Evolutionary conservation across 2,329 filamentous ascomycete species (phyloP).

Genomic region (Parascedosporium putredinis): DNA sequence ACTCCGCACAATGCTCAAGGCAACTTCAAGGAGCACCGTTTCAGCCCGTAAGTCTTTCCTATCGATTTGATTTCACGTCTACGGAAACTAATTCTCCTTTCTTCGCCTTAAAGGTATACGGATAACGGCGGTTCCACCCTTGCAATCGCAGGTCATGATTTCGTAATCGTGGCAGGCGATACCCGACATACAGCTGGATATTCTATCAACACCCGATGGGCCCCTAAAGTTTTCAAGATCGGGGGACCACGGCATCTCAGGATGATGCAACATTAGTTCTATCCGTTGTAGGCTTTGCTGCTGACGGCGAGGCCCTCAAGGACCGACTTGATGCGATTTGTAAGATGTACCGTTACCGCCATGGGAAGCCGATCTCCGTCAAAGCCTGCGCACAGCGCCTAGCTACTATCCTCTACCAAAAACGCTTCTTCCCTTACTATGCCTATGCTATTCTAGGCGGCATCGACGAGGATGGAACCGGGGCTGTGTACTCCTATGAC

Average conservation of each 20-base stretch:
- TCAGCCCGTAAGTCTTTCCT: slow-evolving; percentile 66
- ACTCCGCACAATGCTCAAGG: slow-evolving; percentile 41
- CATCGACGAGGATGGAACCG: slow-evolving; percentile 86
- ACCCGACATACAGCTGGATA: slow-evolving; percentile 92
- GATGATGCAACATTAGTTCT: slow-evolving; percentile 79
- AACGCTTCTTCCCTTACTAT: slow-evolving; percentile 99
- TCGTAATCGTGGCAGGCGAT: slow-evolving; percentile 94
- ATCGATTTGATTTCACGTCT: neutral
- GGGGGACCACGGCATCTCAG: slow-evolving; percentile 77
- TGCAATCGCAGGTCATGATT: slow-evolving; percentile 86
- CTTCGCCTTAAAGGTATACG: slow-evolving; percentile 60
- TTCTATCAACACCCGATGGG: slow-evolving; percentile 96
- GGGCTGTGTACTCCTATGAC: slow-evolving; percentile 94
- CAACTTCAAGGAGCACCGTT: slow-evolving; percentile 63
- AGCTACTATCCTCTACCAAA: slow-evolving; percentile 90
- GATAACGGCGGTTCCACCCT: slow-evolving; percentile 97
- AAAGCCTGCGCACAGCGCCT: slow-evolving; percentile 90
- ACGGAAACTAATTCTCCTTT: neutral
- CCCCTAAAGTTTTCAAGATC: slow-evolving; percentile 95
- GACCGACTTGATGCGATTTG: slow-evolving; percentile 89
- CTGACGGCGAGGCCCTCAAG: slow-evolving; percentile 86
- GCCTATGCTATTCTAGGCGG: slow-evolving; percentile 89
- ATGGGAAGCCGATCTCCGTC: slow-evolving; percentile 92
- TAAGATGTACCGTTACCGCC: slow-evolving; percentile 98
- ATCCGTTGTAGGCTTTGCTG: slow-evolving; percentile 90